Base-by-base conservation (phyloP, 805 yeast species). In the Komagataella mondaviorum region DNA sequence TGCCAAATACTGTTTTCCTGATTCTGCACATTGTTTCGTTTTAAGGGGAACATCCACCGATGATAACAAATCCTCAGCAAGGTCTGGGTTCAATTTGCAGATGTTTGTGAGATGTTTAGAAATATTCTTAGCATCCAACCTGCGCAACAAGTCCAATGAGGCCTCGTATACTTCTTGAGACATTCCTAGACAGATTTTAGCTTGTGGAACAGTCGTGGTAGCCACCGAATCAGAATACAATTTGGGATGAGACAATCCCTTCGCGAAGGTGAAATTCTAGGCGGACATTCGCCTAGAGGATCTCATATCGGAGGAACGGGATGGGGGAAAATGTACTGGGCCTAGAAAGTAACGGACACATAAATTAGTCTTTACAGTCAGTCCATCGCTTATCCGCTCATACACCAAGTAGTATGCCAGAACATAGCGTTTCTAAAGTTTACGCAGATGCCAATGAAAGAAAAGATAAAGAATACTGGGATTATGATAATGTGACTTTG, bases 391-490 rank as follows among this genome's bases (percentile, higher is more conserved):
- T 48, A 71, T 54, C 24, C 52, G 44, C 71, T 59, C 46, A 71
- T 57, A 45, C 72, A 74, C 48, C 68, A 61, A 12, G 63, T 55
- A 14, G 71, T 63, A 52, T 68, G 57, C 47, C 60, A 60, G 4
- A 72, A 30, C 39, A 30, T 30, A 30, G 39, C 39, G 76, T 82
- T 3, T 77, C 96, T 0, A 75, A 81, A 57, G 96, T 90, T 12
- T 89, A 88, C 61, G 77, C 88, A 16, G 86, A 88, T 66, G 95
- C 83, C 43, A 84, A 89, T 61, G 76, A 77, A 46, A 69, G 76
- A 49, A 83, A 86, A 67, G 90, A 95, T 43, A 81, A 79, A 62
- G 77, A 78, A 54, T 90, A 87, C 68, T 90, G 96, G 91, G 96
- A 90, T 68, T 80, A 80, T 56, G 76, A 61, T 57, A 51, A 49